A percentile compares a stretch with the other conserved stretches of the same genome.
Evolutionary conservation across 148 eudicot species (phyloP).

Genomic region (Nyssa sinensis): DNA sequence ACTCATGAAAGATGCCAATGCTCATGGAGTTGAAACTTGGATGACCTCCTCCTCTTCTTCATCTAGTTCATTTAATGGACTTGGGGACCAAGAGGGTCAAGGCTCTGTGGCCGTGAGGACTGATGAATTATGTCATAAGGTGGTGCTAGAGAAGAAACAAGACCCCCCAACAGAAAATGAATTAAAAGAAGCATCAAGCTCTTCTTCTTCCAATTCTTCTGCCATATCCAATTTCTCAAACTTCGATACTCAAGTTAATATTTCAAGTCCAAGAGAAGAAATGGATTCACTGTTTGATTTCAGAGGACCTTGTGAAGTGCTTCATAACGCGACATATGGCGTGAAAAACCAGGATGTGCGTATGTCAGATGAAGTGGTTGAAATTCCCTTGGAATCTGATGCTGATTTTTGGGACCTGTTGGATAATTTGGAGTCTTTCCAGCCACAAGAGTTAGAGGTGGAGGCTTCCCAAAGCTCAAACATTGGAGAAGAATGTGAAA

Average conservation of each 20-base stretch:
- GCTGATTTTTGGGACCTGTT: conserved; percentile 37
- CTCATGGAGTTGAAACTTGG: conserved; percentile 1
- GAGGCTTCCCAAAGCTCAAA: neutral
- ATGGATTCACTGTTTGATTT: neutral
- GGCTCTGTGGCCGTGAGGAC: neutral
- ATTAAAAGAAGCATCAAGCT: conserved; percentile 12
- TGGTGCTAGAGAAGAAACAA: neutral
- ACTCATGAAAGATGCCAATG: neutral
- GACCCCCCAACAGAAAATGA: neutral
- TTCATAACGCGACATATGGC: too few relatives aligned
- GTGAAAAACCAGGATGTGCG: too few relatives aligned
- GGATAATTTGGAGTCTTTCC: conserved; percentile 21
- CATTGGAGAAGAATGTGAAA: neutral
- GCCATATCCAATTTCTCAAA: neutral
- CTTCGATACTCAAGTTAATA: neutral
- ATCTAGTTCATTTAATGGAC: conserved; percentile 7
- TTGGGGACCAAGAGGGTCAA: neutral
- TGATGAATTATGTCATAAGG: too few relatives aligned
- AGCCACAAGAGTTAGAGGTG: neutral
- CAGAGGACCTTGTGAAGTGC: conserved; percentile 6
- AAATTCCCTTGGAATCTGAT: conserved; percentile 30
- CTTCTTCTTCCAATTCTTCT: conserved; percentile 23
- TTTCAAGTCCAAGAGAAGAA: conserved; percentile 3
- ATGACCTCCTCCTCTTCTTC: conserved; percentile 12
- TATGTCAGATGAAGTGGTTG: conserved; percentile 4